These are phyloP conservation scores for Roridomyces roridus DNA, from an alignment of 768 basidiomycete genomes.

Conservation along the genomic window DNA sequence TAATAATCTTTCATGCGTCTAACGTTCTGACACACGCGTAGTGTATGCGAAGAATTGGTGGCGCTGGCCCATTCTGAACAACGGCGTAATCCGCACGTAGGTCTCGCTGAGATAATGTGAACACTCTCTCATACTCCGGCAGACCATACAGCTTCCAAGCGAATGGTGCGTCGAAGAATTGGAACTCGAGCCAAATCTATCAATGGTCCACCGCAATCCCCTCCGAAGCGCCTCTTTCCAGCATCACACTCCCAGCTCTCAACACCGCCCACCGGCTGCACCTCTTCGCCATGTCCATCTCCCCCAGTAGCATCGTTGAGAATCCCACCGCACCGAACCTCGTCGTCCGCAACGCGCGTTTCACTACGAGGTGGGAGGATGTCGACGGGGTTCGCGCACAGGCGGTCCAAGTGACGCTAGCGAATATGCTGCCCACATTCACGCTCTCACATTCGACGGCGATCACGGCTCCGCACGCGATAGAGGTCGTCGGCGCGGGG, in stretches of 20 bases:
- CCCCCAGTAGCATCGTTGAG: constrained; percentile 33
- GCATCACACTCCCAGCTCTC: constrained; percentile 49
- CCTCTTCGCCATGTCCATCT: constrained; percentile 51
- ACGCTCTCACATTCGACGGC: constrained; percentile 35
- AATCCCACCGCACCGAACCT: constrained; percentile 36
- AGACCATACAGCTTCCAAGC: constrained; percentile 55
- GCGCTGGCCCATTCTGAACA: constrained; percentile 44
- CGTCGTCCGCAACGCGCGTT: constrained; percentile 49
- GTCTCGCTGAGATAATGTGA: neutral
- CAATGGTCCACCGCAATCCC: constrained; percentile 51
- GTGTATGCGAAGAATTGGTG: constrained; percentile 55
- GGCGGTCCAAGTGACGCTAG: constrained; percentile 56
- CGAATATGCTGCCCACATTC: constrained; percentile 51
- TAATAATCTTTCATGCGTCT: neutral
- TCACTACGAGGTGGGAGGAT: constrained; percentile 53
- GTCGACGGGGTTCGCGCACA: constrained; percentile 46
- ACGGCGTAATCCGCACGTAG: constrained; percentile 52
- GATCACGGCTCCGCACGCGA: constrained; percentile 36
- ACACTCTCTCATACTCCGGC: neutral
- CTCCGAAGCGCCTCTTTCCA: constrained; percentile 46
- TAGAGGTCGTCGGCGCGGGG: constrained; percentile 44
- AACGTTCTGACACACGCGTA: constrained; percentile 22
- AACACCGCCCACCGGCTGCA: constrained; percentile 44
- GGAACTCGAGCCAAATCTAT: constrained; percentile 50
- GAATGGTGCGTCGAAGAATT: constrained; percentile 29